Conservation (phyloP, 164 flowering plant species). For the Piper longum region DNA sequence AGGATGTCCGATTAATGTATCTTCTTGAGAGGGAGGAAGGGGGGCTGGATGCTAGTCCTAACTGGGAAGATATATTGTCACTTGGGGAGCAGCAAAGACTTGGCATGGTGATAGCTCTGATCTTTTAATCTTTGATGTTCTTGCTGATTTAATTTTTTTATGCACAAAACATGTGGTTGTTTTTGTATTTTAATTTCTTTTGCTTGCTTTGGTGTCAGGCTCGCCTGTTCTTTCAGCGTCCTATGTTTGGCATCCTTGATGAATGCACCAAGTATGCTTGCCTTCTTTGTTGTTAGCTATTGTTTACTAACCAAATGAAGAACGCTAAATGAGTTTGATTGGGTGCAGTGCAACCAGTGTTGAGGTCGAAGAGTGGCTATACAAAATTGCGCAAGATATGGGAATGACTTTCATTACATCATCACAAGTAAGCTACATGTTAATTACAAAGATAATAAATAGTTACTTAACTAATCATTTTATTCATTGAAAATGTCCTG, state of each 20-base stretch:
- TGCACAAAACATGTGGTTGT: not conserved
- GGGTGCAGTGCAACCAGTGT: slow-evolving; percentile 90
- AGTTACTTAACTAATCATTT: not conserved
- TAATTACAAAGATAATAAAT: not conserved
- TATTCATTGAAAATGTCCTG: not conserved
- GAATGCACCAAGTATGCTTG: slow-evolving; percentile 92
- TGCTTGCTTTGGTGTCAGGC: slow-evolving; percentile 35
- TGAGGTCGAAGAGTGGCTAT: slow-evolving; percentile 95
- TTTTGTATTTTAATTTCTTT: not conserved
- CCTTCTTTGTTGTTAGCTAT: not conserved
- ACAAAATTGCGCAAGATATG: slow-evolving; percentile 58
- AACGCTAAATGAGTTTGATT: not conserved
- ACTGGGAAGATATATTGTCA: slow-evolving; percentile 93
- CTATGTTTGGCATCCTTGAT: slow-evolving; percentile 87
- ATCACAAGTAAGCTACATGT: slow-evolving; percentile 53
- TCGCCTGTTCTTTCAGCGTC: slow-evolving; percentile 90
- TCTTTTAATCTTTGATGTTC: not conserved
- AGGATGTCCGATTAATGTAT: slow-evolving; percentile 67
- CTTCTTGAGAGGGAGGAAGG: slow-evolving; percentile 74
- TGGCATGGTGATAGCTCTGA: slow-evolving; percentile 71
- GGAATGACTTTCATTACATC: slow-evolving; percentile 89
- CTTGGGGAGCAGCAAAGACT: slow-evolving; percentile 98
- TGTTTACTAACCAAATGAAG: not conserved
- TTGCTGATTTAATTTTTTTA: not conserved
- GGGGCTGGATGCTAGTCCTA: slow-evolving; percentile 69